Conservation (phyloP, 495 filamentous ascomycete species). For the Aspergillus incahuasiensis region DNA sequence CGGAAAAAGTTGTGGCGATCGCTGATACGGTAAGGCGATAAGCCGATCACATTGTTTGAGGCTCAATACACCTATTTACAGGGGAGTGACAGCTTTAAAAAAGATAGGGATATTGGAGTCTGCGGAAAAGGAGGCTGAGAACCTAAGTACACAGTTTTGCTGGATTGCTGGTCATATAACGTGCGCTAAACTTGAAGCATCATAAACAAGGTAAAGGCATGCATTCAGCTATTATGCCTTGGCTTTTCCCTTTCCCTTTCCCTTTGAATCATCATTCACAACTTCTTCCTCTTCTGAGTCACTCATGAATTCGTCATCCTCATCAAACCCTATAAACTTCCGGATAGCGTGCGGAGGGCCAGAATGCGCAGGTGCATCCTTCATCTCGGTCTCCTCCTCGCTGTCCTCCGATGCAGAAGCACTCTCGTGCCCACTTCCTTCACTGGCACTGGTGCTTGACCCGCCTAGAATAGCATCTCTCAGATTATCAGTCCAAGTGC, state of each 20-base stretch:
- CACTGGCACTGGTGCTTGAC: conserved; percentile 49
- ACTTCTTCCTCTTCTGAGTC: conserved; percentile 57
- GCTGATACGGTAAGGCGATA: background rate
- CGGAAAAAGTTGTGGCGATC: conserved; percentile 19
- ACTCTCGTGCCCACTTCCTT: conserved; percentile 35
- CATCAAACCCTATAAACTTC: conserved; percentile 80
- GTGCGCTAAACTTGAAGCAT: background rate
- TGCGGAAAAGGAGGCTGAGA: background rate
- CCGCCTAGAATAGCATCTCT: conserved; percentile 38
- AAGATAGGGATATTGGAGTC: background rate
- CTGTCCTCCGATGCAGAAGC: conserved; percentile 45
- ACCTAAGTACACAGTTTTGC: background rate
- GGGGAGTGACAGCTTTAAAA: no score
- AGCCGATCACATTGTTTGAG: background rate
- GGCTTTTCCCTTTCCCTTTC: conserved; percentile 43
- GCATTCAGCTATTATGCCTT: conserved; percentile 27
- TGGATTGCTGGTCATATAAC: background rate
- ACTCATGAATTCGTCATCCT: conserved; percentile 87
- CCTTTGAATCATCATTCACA: conserved; percentile 21
- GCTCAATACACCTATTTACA: no score
- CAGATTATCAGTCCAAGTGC: conserved; percentile 47
- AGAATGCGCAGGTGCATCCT: conserved; percentile 14
- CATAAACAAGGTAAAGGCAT: conserved; percentile 2
- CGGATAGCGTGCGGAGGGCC: conserved; percentile 29
- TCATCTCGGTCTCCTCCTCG: conserved; percentile 42